Conservation (phyloP, 495 filamentous ascomycete species). For the Aspergillus bridgeri region DNA sequence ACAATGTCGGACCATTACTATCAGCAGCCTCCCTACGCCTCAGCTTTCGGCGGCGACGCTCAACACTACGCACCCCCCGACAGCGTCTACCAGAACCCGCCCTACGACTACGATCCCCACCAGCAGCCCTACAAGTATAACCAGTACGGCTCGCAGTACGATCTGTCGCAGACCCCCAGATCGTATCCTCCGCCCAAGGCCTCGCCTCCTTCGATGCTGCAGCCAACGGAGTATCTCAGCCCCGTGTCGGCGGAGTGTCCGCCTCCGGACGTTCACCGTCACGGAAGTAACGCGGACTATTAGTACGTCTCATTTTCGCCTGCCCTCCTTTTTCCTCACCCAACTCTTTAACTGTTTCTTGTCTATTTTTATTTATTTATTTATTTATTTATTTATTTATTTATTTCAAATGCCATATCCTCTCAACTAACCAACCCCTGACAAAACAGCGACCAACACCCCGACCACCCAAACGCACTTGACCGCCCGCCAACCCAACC, state of each 20-base stretch:
- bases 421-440: not conserved
- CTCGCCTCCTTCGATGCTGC: not conserved
- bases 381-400: too few relatives aligned
- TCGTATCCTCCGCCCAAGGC: constrained; percentile 3
- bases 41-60: constrained; percentile 3
- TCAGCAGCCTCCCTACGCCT: constrained; percentile 6
- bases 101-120: constrained; percentile 16
- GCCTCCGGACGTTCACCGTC: not conserved
- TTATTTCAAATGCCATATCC: too few relatives aligned
- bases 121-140: constrained; percentile 1
- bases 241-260: not conserved
- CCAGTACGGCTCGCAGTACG: constrained; percentile 10
- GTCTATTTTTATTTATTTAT: too few relatives aligned
- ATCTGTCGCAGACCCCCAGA: constrained; percentile 7
- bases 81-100: constrained; percentile 13
- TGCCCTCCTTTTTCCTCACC: not conserved
- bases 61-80: constrained; percentile 14
- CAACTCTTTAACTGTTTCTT: not conserved
- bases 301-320: constrained; percentile 13
- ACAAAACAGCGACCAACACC: constrained; percentile 1
- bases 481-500: not conserved
- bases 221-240: constrained; percentile 5
- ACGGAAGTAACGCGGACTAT: constrained; percentile 24
- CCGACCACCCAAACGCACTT: not conserved
- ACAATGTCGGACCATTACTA: constrained; percentile 15